Base-by-base conservation (phyloP, 2,329 filamentous ascomycete species). In the Verticillium zaregamsianum region DNA sequence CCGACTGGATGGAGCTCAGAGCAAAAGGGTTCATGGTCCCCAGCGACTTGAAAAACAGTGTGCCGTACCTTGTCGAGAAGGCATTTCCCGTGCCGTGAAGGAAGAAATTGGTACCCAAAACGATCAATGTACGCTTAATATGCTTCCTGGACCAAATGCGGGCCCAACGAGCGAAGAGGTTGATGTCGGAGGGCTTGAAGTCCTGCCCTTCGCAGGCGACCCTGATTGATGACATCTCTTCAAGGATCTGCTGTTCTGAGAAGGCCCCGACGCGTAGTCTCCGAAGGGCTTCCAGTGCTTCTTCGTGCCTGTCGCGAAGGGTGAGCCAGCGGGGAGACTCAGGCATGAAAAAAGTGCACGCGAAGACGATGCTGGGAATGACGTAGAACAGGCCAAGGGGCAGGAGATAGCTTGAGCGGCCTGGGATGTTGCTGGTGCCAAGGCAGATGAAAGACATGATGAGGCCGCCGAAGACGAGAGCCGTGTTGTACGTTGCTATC, bases 321-420 rank as follows among this genome's bases (percentile, higher is more conserved):
- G 70, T 57, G 0, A 71, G 60, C 69, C 69, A 71, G 3, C 69
- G 60, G 1, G 69, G 69, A 0, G 69, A 71, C 45, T 71, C 69
- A 0, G 69, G 69, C 12, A 72, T 67, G 58, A 70, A 72, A 64
- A 67, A 70, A 35, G 69, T 64, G 14, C 61, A 55, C 40, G 56
- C 58, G 2, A 68, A 45, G 14, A 75, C 61, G 28, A 73, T 66
- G 12, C 62, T 59, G 3, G 73, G 72, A 12, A 76, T 66, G 54
- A 72, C 63, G 49, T 69, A 74, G 64, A 74, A 75, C 1, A 74
- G 62, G 0, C 73, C 73, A 7, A 72, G 66, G 0, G 73, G 74
- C 31, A 77, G 72, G 5, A 65, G 62, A 67, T 69, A 78, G 2
- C 73, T 69, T 3, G 65, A 65, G 40, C 73, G 69, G 23, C 67